Evolutionary conservation across 2,329 filamentous ascomycete genomes (phyloP), one percentile per base, ranked within the genome.

Genomic region (Gliomastix tumulicola): DNA sequence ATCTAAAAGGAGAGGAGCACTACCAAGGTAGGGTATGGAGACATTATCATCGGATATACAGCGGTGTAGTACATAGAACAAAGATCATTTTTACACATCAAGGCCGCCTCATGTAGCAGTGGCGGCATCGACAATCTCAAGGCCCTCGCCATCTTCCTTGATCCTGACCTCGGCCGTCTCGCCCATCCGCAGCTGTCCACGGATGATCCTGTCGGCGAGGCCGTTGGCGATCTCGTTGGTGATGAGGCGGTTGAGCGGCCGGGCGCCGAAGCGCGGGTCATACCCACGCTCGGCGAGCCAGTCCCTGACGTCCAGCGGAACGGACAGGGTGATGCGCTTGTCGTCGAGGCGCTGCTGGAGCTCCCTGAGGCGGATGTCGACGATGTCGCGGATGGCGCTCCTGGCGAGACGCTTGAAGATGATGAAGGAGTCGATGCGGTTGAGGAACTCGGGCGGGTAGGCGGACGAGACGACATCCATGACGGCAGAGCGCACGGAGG

Each of bases 371-470:
- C 92, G 79, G 44, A 97, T 96, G 52, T 97, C 88, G 34, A 96
- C 88, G 45, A 97, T 97, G 53, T 94, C 89, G 21, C 88, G 75
- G 39, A 97, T 73, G 13, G 90, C 89, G 15, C 72, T 68, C 21
- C 73, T 74, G 1, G 87, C 86, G 3, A 97, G 74, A 8, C 90
- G 78, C 62, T 89, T 90, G 71, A 97, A 97, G 53, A 97, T 68
- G 57, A 97, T 96, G 65, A 97, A 96, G 42, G 94, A 90, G 60
- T 97, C 90, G 44, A 97, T 88, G 16, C 92, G 79, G 65, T 98
- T 97, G 45, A 97, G 74, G 69, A 97, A 98, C 57, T 97, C 92
- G 4, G 92, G 92, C 6, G 90, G 80, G 55, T 96, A 82, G 35
- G 66, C 69, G 8, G 70, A 60, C 15, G 82, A 71, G 2, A 97